Evolutionary conservation across 169 alveolate genomes (phyloP).

Genomic region (Plasmodium reichenowi): DNA sequence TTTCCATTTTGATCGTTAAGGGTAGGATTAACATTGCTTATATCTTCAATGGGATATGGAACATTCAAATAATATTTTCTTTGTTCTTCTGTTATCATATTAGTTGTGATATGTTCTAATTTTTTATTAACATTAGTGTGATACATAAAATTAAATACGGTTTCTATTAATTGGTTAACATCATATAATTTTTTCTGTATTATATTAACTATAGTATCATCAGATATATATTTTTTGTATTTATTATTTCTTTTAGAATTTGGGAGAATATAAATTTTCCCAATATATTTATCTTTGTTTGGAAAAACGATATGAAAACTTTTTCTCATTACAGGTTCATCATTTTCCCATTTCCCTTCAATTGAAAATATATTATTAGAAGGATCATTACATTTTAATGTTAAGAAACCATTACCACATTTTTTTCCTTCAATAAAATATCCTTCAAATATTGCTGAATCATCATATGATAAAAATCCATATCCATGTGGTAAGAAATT

Average conservation of each 20-base stretch:
- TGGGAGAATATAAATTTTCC: slow-evolving; percentile 48
- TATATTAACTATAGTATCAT: slow-evolving; percentile 27
- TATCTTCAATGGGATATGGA: too few relatives aligned
- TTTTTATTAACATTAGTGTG: neutral
- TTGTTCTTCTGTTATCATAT: neutral
- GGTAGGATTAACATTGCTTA: too few relatives aligned
- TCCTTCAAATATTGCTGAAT: slow-evolving; percentile 49
- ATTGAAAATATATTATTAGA: slow-evolving; percentile 25
- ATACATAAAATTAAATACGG: slow-evolving; percentile 7
- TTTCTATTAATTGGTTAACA: slow-evolving; percentile 47
- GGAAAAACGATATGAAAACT: slow-evolving; percentile 58
- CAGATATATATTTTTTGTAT: neutral
- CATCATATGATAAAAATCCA: slow-evolving; percentile 69
- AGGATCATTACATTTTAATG: slow-evolving; percentile 30
- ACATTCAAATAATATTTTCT: too few relatives aligned
- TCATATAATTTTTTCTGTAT: slow-evolving; percentile 26
- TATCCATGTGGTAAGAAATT: slow-evolving; percentile 72
- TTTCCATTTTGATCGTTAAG: too few relatives aligned
- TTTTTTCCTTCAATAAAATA: slow-evolving; percentile 61
- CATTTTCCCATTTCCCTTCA: slow-evolving; percentile 72
- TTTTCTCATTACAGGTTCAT: slow-evolving; percentile 57
- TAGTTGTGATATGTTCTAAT: neutral
- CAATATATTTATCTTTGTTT: slow-evolving; percentile 67
- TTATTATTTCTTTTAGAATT: slow-evolving; percentile 11
- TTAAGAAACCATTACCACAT: slow-evolving; percentile 74